Base-by-base conservation (phyloP, 805 yeast genomes). In the Yarrowia yakushimensis region DNA sequence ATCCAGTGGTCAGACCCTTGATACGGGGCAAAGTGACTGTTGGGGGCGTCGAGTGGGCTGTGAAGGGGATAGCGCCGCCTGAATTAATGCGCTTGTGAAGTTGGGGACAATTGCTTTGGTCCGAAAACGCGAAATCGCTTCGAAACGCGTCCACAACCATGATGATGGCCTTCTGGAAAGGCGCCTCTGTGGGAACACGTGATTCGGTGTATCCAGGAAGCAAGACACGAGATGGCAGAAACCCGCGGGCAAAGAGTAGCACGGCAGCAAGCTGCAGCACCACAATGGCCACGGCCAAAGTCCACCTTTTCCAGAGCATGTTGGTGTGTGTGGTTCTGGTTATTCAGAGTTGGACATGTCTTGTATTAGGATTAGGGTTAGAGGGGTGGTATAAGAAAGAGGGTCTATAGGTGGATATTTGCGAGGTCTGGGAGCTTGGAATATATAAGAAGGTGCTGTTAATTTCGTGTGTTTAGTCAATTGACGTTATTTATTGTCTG, bases 111-210 rank as follows among this genome's bases (percentile, higher is more conserved):
- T 81, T 70, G 0, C 97, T 90, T 2, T 75, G 69, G 13, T 81
- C 76, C 12, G 69, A 65, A 69, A 82, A 93, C 73, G 91, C 73
- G 72, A 92, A 93, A 71, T 94, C 99, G 18, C 94, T 80, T 66
- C 99, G 77, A 77, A 94, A 76, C 1, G 99, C 99, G 75, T 94
- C 99, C 10, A 94, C 87, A 1, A 94, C 93, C 83, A 94, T 85
- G 22, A 94, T 72, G 0, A 94, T 83, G 20, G 91, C 73, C 67
- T 84, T 86, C 55, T 84, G 81, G 69, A 89, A 93, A 9, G 67
- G 63, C 62, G 68, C 11, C 22, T 37, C 54, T 34, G 15, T 62
- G 13, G 37, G 66, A 55, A 31, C 68, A 65, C 65, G 71, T 59
- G 63, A 69, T 65, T 52, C 59, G 15, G 82, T 82, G 36, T 66